Evolutionary conservation across 768 basidiomycete genomes (phyloP), one percentile per base, ranked within the genome.

Genomic region (Kwoniella dendrophila): DNA sequence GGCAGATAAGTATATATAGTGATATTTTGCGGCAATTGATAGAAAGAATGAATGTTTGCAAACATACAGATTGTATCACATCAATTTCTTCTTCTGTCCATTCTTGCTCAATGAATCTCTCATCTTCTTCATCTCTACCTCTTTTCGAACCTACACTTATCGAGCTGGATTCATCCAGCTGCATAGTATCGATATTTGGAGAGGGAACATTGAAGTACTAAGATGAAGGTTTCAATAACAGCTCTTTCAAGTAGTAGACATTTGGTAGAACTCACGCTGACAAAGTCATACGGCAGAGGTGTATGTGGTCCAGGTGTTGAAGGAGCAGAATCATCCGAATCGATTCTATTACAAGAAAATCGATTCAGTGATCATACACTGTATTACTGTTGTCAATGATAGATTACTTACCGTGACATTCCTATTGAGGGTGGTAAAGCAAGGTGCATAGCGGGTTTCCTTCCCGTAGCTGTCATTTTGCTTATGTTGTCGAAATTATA

Each of bases 21-120:
- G 51, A 36, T 34, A 20, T 32, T 16, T 22, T 4, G 38, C 12
- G n/a, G n/a, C n/a, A n/a, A n/a, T n/a, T n/a, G n/a, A n/a, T n/a
- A 3, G 30, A 7, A 20, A 43, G 41, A 43, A 20, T 14, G 20
- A 43, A 18, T 20, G 41, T 14, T n/a, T n/a, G n/a, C n/a, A n/a
- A 14, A 58, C 66, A 36, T 43, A 70, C 73, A 24, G 62, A 56
- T 36, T 61, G 64, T 20, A 70, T 22, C 41, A 56, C 56, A 18
- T 64, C 70, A 7, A 69, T 6, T 45, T 70, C 73, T 32, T 72
- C 68, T 6, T 67, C 57, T 20, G 66, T 65, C 73, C 71, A 72
- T n/a, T 52, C 62, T 26, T 52, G 33, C n/a, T 65, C 61, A 10
- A 33, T n/a, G 22, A 47, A 38, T n/a, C 10, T 48, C 11, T 36